A percentile compares a stretch with the other conserved stretches of the same genome.
These are phyloP conservation scores for Phaeotremella skinneri DNA, from an alignment of 768 basidiomycete species.

Conservation along the genomic window DNA sequence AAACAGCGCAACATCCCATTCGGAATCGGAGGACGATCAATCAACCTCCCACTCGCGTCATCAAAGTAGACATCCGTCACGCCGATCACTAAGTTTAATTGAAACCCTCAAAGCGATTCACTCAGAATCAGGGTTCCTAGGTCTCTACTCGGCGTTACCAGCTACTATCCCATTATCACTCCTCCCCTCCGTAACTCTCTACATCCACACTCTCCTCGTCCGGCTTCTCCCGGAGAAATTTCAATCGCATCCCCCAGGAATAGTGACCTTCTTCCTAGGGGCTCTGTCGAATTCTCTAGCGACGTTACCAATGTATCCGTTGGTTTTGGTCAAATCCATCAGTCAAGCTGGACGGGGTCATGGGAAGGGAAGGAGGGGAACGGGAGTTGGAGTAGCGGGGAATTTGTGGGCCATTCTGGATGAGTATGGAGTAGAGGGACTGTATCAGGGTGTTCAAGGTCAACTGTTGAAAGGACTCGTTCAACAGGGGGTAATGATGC, in stretches of 20 bases:
- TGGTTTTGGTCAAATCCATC: conserved; percentile 35
- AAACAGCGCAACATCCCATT: background rate
- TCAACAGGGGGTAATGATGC: conserved; percentile 45
- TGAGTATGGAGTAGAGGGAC: conserved; percentile 24
- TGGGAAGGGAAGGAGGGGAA: background rate
- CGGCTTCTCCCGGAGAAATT: conserved; percentile 21
- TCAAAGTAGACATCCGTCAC: background rate
- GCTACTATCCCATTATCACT: conserved; percentile 38
- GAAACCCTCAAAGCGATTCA: conserved; percentile 23
- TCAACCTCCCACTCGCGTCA: background rate
- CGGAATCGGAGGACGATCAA: background rate
- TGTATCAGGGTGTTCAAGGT: conserved; percentile 40
- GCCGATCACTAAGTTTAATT: conserved; percentile 2
- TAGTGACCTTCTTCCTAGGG: conserved; percentile 29
- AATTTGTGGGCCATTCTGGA: conserved; percentile 17
- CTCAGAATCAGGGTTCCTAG: conserved; percentile 25
- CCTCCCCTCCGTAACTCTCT: conserved; percentile 40
- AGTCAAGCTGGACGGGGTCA: conserved; percentile 23
- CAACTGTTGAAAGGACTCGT: conserved; percentile 43
- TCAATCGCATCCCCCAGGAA: conserved; percentile 28
- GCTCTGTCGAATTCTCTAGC: conserved; percentile 40
- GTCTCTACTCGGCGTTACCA: conserved; percentile 31
- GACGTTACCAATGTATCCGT: conserved; percentile 40
- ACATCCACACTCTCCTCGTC: conserved; percentile 33
- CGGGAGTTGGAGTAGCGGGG: conserved; percentile 6